Evolutionary conservation across 2,329 filamentous ascomycete genomes (phyloP).

Genomic region (Lecanoromycetidae sp.): DNA sequence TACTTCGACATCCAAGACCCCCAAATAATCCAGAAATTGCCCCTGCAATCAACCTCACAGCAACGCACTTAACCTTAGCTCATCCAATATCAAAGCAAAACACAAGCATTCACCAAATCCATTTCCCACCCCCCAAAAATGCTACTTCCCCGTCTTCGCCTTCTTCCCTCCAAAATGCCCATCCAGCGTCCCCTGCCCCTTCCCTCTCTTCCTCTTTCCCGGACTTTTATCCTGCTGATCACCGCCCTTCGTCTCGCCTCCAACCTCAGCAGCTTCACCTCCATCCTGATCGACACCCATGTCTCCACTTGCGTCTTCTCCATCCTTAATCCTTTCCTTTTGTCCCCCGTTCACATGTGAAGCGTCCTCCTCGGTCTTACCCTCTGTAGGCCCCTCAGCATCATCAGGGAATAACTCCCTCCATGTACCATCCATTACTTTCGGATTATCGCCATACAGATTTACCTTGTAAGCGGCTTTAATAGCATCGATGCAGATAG

Average conservation of each 20-base stretch:
- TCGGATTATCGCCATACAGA: constrained; percentile 50
- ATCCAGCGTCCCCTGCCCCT: constrained; percentile 19
- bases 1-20: too few species aligned
- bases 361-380: constrained; percentile 9
- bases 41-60: too few species aligned
- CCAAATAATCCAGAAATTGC: too few species aligned
- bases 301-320: constrained; percentile 11
- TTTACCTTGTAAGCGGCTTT: constrained; percentile 57
- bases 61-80: background rate
- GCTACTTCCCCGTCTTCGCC: background rate
- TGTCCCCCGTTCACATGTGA: background rate
- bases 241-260: constrained; percentile 13
- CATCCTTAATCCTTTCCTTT: constrained; percentile 4
- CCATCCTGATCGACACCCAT: constrained; percentile 16
- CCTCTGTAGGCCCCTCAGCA: constrained; percentile 33
- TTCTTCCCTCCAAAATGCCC: constrained; percentile 13
- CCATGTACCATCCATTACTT: constrained; percentile 50
- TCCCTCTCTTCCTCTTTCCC: constrained; percentile 15
- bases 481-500: constrained; percentile 53
- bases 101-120: background rate
- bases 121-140: background rate
- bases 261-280: constrained; percentile 15
- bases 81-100: background rate
- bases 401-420: constrained; percentile 36
- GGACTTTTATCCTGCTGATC: constrained; percentile 11